Conservation (phyloP, 2,329 filamentous ascomycete genomes). For the Sphaerostilbella broomeana region DNA sequence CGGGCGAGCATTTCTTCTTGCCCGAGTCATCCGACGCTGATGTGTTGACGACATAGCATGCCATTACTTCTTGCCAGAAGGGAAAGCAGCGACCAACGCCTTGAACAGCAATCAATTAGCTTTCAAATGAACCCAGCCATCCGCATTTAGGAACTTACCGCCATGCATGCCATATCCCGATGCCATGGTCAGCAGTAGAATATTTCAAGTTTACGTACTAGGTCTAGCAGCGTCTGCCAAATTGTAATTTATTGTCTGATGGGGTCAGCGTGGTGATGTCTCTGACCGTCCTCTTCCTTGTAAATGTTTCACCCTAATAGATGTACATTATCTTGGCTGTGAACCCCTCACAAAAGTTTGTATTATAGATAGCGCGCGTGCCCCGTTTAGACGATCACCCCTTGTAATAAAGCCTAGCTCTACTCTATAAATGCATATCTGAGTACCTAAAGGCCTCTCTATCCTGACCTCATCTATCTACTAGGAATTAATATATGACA, state of each 20-base stretch:
- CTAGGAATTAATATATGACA: no score
- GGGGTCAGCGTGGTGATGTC: background rate
- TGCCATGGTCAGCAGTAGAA: slow-evolving; percentile 51
- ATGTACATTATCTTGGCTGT: background rate
- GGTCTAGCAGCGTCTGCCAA: slow-evolving; percentile 2
- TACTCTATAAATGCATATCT: no score
- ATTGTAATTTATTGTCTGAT: no score
- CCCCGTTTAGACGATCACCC: no score
- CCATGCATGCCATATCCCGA: slow-evolving; percentile 78
- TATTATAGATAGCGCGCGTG: no score
- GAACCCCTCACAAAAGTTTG: no score
- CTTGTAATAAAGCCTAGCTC: no score
- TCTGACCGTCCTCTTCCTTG: no score
- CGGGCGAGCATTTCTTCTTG: slow-evolving; percentile 79
- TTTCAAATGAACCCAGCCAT: background rate
- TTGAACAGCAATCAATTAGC: slow-evolving; percentile 27
- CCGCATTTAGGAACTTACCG: slow-evolving; percentile 48
- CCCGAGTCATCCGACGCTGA: slow-evolving; percentile 68
- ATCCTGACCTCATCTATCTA: no score
- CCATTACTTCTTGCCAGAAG: slow-evolving; percentile 98
- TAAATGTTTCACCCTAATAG: background rate
- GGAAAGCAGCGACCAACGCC: slow-evolving; percentile 81
- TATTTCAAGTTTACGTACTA: slow-evolving; percentile 15
- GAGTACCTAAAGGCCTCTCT: no score
- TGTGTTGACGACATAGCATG: slow-evolving; percentile 96